A percentile compares a stretch with the other conserved stretches of the same genome.
These are phyloP conservation scores for Suillus sp. DNA, from an alignment of 768 basidiomycete species.

Conservation along the genomic window DNA sequence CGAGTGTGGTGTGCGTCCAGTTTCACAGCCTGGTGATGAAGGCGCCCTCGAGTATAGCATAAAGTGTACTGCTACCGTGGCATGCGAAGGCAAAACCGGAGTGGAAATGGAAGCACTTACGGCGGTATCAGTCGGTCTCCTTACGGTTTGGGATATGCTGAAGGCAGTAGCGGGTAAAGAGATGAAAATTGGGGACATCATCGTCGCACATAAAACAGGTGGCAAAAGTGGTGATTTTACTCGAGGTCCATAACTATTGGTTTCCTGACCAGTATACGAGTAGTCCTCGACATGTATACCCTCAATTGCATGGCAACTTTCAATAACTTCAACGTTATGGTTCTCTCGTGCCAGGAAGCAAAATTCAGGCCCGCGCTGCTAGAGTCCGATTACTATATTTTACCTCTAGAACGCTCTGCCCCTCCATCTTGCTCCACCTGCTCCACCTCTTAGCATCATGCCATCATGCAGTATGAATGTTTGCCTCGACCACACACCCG, in stretches of 20 bases:
- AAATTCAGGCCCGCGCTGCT: not conserved
- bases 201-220: slow-evolving; percentile 68
- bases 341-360: not conserved
- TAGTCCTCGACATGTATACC: not conserved
- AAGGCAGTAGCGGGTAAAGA: slow-evolving; percentile 88
- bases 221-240: slow-evolving; percentile 75
- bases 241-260: slow-evolving; percentile 14
- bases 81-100: slow-evolving; percentile 80
- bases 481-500: not conserved
- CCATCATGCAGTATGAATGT: not conserved
- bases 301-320: not conserved
- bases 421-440: not conserved
- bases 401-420: not conserved
- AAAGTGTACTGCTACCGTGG: slow-evolving; percentile 65
- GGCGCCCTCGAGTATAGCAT: slow-evolving; percentile 46
- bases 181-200: slow-evolving; percentile 75
- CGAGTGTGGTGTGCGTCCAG: slow-evolving; percentile 27
- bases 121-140: slow-evolving; percentile 73
- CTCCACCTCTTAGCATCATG: not conserved
- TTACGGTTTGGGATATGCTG: slow-evolving; percentile 94
- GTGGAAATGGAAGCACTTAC: slow-evolving; percentile 94
- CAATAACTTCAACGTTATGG: not conserved
- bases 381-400: not conserved
- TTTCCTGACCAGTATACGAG: not conserved
- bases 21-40: not conserved